phyloP scores from a whole-genome alignment of 805 yeast genomes.

The Wickerhamomyces chaumierensis region DNA sequence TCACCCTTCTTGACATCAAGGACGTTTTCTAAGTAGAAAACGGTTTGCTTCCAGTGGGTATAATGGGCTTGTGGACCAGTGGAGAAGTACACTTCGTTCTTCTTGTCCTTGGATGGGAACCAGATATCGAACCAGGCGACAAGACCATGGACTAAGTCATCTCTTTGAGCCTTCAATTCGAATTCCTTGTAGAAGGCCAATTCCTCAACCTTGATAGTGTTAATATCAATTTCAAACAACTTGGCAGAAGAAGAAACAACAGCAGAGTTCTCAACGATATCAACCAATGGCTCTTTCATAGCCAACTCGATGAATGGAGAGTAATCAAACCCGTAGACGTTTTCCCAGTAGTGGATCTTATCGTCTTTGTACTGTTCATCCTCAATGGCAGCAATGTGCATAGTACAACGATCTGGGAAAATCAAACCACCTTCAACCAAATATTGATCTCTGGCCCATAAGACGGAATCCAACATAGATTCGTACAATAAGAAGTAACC shows the following conservation, averaged over 20 bases:
- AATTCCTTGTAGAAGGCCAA: conserved; percentile 69
- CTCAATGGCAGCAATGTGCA: conserved; percentile 86
- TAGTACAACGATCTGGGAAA: conserved; percentile 87
- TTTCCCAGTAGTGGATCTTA: conserved; percentile 89
- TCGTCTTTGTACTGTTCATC: conserved; percentile 88
- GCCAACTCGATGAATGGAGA: conserved; percentile 81
- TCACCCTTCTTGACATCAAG: conserved; percentile 72
- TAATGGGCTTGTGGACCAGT: conserved; percentile 92
- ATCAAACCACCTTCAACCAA: conserved; percentile 72
- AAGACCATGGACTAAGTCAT: conserved; percentile 78
- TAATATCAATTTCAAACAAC: conserved; percentile 76
- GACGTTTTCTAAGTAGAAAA: conserved; percentile 79
- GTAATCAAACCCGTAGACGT: conserved; percentile 94
- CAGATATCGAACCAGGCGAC: conserved; percentile 93
- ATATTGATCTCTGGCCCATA: conserved; percentile 88
- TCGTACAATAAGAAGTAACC: conserved; percentile 93
- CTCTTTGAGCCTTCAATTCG: conserved; percentile 59
- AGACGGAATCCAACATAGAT: conserved; percentile 94
- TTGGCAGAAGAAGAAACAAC: conserved; percentile 65
- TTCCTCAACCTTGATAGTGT: conserved; percentile 76
- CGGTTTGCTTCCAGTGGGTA: conserved; percentile 99
- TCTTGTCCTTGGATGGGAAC: conserved; percentile 49
- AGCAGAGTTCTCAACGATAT: conserved; percentile 73
- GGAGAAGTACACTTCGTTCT: conserved; percentile 60
- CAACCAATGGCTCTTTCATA: conserved; percentile 90